Evolutionary conservation across 768 basidiomycete genomes (phyloP).

Genomic region (Suillus discolor): DNA sequence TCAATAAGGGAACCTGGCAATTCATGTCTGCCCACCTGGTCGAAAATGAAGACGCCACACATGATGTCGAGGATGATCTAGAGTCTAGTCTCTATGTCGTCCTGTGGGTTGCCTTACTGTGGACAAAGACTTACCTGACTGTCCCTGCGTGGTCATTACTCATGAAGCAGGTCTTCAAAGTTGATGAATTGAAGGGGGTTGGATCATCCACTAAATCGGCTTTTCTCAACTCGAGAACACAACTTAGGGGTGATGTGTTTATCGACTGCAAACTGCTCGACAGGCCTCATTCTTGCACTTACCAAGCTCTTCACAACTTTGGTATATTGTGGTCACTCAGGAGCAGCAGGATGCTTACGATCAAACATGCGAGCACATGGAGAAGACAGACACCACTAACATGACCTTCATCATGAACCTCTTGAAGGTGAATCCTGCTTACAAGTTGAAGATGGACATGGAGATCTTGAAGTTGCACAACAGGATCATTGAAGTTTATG

Average conservation of each 20-base stretch:
- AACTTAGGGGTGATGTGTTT: not conserved
- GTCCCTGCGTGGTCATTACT: not conserved
- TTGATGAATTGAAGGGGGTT: not conserved
- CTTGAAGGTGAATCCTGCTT: not conserved
- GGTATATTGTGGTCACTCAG: not conserved
- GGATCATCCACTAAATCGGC: not conserved
- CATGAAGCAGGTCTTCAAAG: not conserved
- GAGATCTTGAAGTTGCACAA: not conserved
- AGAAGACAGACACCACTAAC: not conserved
- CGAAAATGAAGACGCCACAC: constrained; percentile 17
- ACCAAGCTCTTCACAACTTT: not conserved
- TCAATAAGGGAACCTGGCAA: constrained; percentile 35
- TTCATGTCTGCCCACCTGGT: too few species aligned
- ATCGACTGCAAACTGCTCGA: not conserved
- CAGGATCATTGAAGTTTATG: not conserved
- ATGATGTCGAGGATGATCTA: constrained; percentile 31
- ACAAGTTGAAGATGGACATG: not conserved
- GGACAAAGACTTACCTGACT: not conserved
- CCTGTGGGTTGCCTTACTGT: constrained; percentile 15
- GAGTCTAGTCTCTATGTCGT: constrained; percentile 32
- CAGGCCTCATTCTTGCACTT: not conserved
- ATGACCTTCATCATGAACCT: not conserved
- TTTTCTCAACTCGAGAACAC: not conserved
- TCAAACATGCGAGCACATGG: not conserved
- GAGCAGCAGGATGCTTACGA: not conserved